Percentiles rank a stretch among this genome's conserved stretches.
phyloP scores from a whole-genome alignment of 345 rosid species.

The Litchi chinensis region DNA sequence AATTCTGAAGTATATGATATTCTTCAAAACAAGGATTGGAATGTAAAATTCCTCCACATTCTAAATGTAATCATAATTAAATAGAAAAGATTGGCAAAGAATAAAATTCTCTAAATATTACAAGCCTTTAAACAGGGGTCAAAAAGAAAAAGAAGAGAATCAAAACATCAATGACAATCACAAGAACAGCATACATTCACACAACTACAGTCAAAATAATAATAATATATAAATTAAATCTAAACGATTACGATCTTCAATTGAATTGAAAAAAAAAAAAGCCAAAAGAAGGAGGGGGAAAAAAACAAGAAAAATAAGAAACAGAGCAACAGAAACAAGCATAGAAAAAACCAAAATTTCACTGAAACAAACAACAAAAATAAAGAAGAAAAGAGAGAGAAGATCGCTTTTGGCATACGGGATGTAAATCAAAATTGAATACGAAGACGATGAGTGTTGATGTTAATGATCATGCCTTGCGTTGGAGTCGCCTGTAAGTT shows the following conservation, averaged over 20 bases:
- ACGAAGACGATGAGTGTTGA: not conserved
- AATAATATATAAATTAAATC: not conserved
- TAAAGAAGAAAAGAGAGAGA: not conserved
- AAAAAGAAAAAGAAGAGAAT: too few species aligned
- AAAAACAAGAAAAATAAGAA: too few species aligned
- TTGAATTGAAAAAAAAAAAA: too few species aligned
- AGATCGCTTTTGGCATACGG: not conserved
- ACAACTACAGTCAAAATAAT: not conserved
- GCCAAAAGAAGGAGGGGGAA: too few species aligned
- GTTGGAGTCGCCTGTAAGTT: not conserved
- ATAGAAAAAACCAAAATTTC: too few species aligned
- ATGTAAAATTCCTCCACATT: too few species aligned
- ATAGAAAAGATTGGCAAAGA: not conserved
- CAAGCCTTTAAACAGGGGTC: too few species aligned
- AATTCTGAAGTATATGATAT: not conserved
- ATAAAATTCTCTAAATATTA: too few species aligned
- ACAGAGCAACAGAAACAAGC: not conserved
- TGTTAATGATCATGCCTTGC: not conserved
- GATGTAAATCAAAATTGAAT: not conserved
- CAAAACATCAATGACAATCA: not conserved
- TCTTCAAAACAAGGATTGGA: too few species aligned
- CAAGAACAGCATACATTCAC: not conserved
- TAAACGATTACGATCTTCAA: not conserved
- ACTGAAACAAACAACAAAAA: too few species aligned
- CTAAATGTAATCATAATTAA: not conserved